Evolutionary conservation across 768 basidiomycete species (phyloP).

Genomic region (Tylopilus plumbeoviolaceoides): DNA sequence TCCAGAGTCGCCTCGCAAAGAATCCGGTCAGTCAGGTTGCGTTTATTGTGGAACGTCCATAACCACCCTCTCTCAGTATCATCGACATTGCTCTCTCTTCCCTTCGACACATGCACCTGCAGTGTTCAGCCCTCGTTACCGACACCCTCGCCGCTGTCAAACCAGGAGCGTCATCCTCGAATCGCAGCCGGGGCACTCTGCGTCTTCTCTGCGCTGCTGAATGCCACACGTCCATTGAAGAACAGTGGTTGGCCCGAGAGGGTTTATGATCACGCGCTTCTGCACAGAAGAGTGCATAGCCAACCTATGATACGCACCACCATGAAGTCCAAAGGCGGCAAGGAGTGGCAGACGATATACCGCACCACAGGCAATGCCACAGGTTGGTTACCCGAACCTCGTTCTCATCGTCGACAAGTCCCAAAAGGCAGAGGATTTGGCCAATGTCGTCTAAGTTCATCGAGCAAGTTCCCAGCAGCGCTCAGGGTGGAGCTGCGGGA

Average conservation of each 20-base stretch:
- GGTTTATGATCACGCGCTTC: constrained; percentile 58
- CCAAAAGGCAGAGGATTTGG: constrained; percentile 50
- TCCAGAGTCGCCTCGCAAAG: constrained; percentile 46
- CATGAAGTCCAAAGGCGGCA: constrained; percentile 55
- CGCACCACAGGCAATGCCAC: constrained; percentile 66
- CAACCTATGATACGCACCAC: constrained; percentile 84
- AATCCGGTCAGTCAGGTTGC: constrained; percentile 51
- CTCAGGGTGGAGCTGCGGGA: constrained; percentile 70
- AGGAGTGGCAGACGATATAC: constrained; percentile 81
- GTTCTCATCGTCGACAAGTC: too few species aligned
- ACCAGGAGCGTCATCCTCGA: constrained; percentile 79
- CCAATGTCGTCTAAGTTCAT: constrained; percentile 84
- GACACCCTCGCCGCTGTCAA: constrained; percentile 69
- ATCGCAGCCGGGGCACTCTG: constrained; percentile 86
- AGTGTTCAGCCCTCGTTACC: constrained; percentile 62
- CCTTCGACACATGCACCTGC: constrained; percentile 63
- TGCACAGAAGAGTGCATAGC: constrained; percentile 79
- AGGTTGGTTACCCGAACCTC: too few species aligned
- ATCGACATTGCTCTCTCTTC: too few species aligned
- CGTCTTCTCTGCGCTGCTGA: constrained; percentile 70
- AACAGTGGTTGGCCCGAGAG: too few species aligned
- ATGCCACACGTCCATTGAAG: too few species aligned
- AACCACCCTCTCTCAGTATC: constrained; percentile 57
- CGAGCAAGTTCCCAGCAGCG: constrained; percentile 72
- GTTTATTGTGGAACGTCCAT: constrained; percentile 59